These are phyloP conservation scores for Casuarina cunninghamiana DNA, from an alignment of 306 rosid genomes.

Conservation along the genomic window DNA sequence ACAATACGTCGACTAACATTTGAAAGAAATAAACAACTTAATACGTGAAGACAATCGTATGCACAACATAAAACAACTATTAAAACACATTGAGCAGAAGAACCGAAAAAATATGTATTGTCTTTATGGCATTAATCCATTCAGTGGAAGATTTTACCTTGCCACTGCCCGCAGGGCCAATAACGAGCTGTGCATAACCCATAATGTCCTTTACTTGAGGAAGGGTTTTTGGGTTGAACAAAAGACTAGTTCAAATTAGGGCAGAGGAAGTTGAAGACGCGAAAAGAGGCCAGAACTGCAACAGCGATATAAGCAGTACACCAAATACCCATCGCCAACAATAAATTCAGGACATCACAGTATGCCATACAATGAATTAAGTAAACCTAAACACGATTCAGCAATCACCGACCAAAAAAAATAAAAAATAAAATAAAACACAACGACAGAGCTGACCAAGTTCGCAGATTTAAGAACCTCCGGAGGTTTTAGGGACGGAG, in stretches of 20 bases:
- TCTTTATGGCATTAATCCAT: neutral
- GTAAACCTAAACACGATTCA: slow-evolving; percentile 37
- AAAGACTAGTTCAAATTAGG: slow-evolving; percentile 21
- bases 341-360: slow-evolving; percentile 39
- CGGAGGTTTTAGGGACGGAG: too few relatives aligned
- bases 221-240: neutral
- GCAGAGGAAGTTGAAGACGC: slow-evolving; percentile 42
- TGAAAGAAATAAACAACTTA: neutral
- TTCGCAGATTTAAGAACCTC: neutral
- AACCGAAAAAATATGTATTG: neutral
- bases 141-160: slow-evolving; percentile 46
- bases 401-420: neutral
- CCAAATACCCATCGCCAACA: slow-evolving; percentile 62
- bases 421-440: neutral
- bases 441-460: neutral
- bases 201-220: slow-evolving; percentile 15
- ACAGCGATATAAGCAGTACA: slow-evolving; percentile 62
- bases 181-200: slow-evolving; percentile 67
- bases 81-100: neutral
- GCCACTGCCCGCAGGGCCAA: slow-evolving; percentile 79
- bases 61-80: neutral
- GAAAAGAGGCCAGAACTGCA: slow-evolving; percentile 57
- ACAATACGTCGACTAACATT: slow-evolving; percentile 73
- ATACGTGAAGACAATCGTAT: neutral
- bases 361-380: slow-evolving; percentile 47